Evolutionary conservation across 2,329 filamentous ascomycete genomes (phyloP), one percentile per base, ranked within the genome.

Genomic region (Cercospora sp.): DNA sequence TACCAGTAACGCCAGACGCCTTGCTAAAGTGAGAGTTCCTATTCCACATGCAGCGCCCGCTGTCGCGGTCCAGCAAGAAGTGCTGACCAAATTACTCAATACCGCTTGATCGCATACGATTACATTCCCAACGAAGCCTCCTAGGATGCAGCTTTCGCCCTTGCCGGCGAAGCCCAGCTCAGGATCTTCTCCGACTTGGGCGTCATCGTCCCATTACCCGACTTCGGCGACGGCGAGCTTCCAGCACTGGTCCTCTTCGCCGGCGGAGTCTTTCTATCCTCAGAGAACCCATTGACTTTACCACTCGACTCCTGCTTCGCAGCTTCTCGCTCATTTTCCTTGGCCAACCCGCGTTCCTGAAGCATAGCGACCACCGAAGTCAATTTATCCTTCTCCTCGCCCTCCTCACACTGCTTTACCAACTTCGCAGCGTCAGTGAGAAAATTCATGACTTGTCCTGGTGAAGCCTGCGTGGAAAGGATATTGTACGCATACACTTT

Each of bases 401-500:
- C 60, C n/a, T 63, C 61, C 23, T 66, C 59, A n/a, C 59, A 65
- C 48, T 66, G 53, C 53, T 68, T 66, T 2, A 69, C 66, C 12
- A 75, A 63, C 26, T 71, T 68, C 36, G 45, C 60, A 1, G 69
- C 68, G 16, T 73, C 68, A 7, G 67, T 63, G n/a, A 73, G 62
- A 28, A 68, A 74, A 26, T 65, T 62, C 53, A 69, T 65, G 2
- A 68, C 68, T 57, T 74, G 71, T 13, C 69, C 69, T 6, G 68
- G 65, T 10, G 62, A 67, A 0, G 71, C 71, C 59, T 71, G 67
- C 13, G 71, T 73, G 5, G 67, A 66, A 12, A 73, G 65, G 36
- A 75, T 73, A 53, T 73, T 73, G 64, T 69, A 73, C n/a, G 73
- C 71, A 20, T 74, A 73, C 28, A 75, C 66, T 59, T 68, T 69